phyloP scores from a whole-genome alignment of 805 yeast species.

The Isabelozyma pseudorhagii region DNA sequence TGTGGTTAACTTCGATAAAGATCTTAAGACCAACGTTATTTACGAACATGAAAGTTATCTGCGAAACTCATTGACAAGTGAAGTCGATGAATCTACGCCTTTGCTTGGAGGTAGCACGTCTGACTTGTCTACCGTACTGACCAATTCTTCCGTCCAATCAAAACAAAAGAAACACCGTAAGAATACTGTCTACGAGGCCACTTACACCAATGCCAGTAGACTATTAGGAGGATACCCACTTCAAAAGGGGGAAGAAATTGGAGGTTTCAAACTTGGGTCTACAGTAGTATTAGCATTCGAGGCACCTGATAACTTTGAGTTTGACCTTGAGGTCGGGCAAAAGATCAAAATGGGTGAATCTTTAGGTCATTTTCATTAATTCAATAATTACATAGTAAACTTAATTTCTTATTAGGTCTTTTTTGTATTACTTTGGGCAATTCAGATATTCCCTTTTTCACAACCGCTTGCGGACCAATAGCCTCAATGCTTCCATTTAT shows the following conservation, averaged over 20 bases:
- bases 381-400: no score
- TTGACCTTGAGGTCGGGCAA: conserved; percentile 68
- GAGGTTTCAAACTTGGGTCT: conserved; percentile 94
- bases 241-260: conserved; percentile 90
- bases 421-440: no score
- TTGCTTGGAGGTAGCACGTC: conserved; percentile 13
- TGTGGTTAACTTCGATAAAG: conserved; percentile 85
- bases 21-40: conserved; percentile 76
- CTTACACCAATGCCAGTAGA: conserved; percentile 75
- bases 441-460: no score
- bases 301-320: conserved; percentile 81
- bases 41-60: conserved; percentile 48
- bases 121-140: conserved; percentile 10
- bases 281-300: conserved; percentile 97
- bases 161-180: conserved; percentile 50
- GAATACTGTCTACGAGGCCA: conserved; percentile 91
- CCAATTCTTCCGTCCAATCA: conserved; percentile 9
- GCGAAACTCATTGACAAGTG: conserved; percentile 11
- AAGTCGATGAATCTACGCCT: conserved; percentile 27
- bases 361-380: conserved; percentile 47
- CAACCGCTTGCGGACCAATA: no score
- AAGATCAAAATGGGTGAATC: conserved; percentile 81
- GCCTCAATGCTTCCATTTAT: no score
- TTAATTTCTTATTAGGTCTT: not conserved
- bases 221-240: conserved; percentile 84